Evolutionary conservation across 192 early-diverging fungal genomes (phyloP).

Genomic region (Coemansia sp.): DNA sequence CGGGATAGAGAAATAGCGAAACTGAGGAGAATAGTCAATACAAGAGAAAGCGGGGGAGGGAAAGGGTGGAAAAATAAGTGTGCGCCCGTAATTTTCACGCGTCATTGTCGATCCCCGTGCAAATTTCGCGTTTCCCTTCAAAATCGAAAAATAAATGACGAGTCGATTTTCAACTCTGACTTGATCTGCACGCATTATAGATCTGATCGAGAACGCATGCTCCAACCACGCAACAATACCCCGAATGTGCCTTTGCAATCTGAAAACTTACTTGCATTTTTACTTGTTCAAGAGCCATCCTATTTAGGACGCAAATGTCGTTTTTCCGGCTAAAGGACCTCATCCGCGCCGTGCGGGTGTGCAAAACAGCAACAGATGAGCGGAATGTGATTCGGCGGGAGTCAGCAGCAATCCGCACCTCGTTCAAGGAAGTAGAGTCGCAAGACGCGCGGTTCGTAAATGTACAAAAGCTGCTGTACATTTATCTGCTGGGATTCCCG

Average conservation of each 20-base stretch:
- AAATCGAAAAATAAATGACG: no score
- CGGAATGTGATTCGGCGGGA: constrained; percentile 96
- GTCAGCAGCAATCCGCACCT: constrained; percentile 91
- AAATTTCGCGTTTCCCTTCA: neutral
- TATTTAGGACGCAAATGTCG: constrained; percentile 31
- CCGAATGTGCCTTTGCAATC: no score
- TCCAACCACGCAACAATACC: no score
- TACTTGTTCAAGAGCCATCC: no score
- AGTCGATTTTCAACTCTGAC: neutral
- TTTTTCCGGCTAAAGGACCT: constrained; percentile 71
- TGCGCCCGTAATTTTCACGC: neutral
- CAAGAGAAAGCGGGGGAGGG: neutral
- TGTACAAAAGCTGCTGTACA: constrained; percentile 96
- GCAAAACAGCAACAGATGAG: constrained; percentile 98
- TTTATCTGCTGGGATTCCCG: constrained; percentile 97
- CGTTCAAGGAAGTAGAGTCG: constrained; percentile 92
- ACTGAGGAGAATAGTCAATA: neutral
- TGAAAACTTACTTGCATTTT: no score
- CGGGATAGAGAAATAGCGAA: neutral
- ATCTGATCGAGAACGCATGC: no score
- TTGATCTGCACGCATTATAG: neutral
- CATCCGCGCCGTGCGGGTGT: constrained; percentile 95
- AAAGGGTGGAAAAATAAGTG: constrained; percentile 5
- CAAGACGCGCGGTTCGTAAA: constrained; percentile 88
- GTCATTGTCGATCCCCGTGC: constrained; percentile 3